Conservation (phyloP, 2,329 filamentous ascomycete species). For the Metarhizium guizhouense region DNA sequence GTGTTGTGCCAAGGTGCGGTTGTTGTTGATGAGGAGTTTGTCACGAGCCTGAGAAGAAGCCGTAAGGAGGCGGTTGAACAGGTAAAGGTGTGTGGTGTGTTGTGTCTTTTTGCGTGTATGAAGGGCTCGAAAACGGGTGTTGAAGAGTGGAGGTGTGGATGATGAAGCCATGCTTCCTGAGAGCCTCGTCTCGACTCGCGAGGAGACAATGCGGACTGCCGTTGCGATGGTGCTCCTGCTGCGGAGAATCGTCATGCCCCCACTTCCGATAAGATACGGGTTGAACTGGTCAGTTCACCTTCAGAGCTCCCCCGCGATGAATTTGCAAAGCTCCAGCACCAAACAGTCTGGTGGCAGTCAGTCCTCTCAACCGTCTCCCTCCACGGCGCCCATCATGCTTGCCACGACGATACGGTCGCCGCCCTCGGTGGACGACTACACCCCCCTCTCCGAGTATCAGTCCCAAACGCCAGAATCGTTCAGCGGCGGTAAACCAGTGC, state of each 20-base stretch:
- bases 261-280: neutral
- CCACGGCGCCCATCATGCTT: slow-evolving; percentile 20
- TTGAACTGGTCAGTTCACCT: too few species aligned
- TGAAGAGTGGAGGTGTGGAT: too few species aligned
- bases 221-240: neutral
- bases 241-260: neutral
- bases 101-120: neutral
- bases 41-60: neutral
- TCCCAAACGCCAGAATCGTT: slow-evolving; percentile 65
- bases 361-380: neutral
- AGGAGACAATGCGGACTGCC: too few species aligned
- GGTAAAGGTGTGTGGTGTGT: neutral
- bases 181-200: too few species aligned
- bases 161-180: too few species aligned
- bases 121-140: too few species aligned
- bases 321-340: neutral
- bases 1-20: neutral
- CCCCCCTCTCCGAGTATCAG: slow-evolving; percentile 58
- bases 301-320: neutral
- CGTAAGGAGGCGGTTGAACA: neutral
- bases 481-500: slow-evolving; percentile 60
- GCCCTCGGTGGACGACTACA: slow-evolving; percentile 52
- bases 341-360: neutral
- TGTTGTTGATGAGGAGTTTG: neutral
- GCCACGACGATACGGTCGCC: slow-evolving; percentile 48